phyloP scores from a whole-genome alignment of 192 early-diverging fungal genomes.

The Coemansia aciculifera region DNA sequence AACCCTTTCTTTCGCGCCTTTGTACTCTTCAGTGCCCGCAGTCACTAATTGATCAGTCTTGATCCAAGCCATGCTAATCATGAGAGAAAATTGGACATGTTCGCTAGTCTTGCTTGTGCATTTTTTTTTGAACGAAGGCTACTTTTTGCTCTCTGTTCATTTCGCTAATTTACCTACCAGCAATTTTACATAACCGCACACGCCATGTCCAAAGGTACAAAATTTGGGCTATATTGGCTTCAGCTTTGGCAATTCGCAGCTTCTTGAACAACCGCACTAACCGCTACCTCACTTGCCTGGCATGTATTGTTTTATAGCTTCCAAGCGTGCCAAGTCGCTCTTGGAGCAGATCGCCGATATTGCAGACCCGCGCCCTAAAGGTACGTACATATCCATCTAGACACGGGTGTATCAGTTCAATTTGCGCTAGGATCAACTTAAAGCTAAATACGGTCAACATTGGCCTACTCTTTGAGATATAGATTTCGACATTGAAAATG shows the following conservation, averaged over 20 bases:
- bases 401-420: not conserved
- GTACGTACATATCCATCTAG: conserved; percentile 8
- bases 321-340: conserved; percentile 43
- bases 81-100: not conserved
- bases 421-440: not conserved
- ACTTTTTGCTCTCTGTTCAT: not conserved
- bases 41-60: not conserved
- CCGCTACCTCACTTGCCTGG: not conserved
- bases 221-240: not conserved
- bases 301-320: conserved; percentile 12
- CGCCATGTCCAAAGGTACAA: conserved; percentile 17
- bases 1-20: not conserved
- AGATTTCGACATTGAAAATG: conserved; percentile 76
- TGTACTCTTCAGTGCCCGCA: not conserved
- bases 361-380: conserved; percentile 51
- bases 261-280: not conserved
- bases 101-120: not conserved
- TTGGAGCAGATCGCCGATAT: conserved; percentile 53
- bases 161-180: not conserved
- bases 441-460: not conserved
- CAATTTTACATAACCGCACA: not conserved
- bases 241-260: not conserved
- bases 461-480: not conserved
- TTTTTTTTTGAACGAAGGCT: not conserved
- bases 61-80: not conserved